Evolutionary conservation across 2,329 filamentous ascomycete genomes (phyloP).

Genomic region (Aspergillus luchuensis): DNA sequence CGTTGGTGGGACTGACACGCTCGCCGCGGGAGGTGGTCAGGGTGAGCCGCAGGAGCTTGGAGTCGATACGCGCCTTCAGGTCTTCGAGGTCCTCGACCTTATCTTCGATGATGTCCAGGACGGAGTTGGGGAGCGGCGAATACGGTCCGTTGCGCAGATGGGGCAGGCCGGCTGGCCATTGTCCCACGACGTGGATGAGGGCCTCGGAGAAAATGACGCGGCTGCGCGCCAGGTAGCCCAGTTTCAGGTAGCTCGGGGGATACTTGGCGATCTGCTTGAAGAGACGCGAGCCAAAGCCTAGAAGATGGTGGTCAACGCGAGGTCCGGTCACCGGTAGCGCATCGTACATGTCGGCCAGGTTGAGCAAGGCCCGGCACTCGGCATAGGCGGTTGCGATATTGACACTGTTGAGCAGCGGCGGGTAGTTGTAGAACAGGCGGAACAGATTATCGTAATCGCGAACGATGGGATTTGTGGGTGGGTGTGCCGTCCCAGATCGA

Average conservation of each 20-base stretch:
- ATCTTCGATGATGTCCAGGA: constrained; percentile 89
- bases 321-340: constrained; percentile 84
- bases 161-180: constrained; percentile 81
- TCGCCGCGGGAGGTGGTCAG: constrained; percentile 79
- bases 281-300: constrained; percentile 85
- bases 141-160: constrained; percentile 64
- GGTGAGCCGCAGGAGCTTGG: constrained; percentile 76
- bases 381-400: constrained; percentile 93
- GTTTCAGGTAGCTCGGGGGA: constrained; percentile 84
- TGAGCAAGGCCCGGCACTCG: constrained; percentile 87
- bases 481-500: constrained; percentile 57
- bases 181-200: constrained; percentile 88
- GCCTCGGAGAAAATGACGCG: constrained; percentile 85
- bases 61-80: constrained; percentile 75
- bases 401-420: constrained; percentile 76
- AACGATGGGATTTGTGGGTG: constrained; percentile 70
- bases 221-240: constrained; percentile 82
- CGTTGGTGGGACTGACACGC: constrained; percentile 74
- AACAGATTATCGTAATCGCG: constrained; percentile 96
- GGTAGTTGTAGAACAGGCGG: constrained; percentile 92
- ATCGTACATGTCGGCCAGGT: constrained; percentile 92
- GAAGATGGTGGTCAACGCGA: constrained; percentile 86
- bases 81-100: constrained; percentile 92
- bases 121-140: constrained; percentile 66
- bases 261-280: constrained; percentile 98